These are phyloP conservation scores for Tremellales sp. DNA, from an alignment of 1,284 basidiomycete genomes.

Conservation along the genomic window DNA sequence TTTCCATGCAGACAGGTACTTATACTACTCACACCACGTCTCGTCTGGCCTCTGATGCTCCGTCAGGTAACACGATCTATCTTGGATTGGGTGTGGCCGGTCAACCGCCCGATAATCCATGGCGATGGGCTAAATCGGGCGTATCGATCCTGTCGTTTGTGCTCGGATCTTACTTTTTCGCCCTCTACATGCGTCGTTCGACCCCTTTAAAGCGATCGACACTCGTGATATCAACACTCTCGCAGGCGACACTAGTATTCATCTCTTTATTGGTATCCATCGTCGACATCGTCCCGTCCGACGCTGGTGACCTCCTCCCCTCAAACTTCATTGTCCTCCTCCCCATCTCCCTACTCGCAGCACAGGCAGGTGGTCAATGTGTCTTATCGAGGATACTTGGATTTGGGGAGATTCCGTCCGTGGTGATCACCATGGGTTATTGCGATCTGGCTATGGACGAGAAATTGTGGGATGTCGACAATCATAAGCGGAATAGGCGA, in stretches of 20 bases:
- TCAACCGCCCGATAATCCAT: slow-evolving; percentile 13
- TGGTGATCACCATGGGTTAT: slow-evolving; percentile 16
- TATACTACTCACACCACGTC: not conserved
- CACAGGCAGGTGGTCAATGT: slow-evolving; percentile 18
- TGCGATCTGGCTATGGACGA: slow-evolving; percentile 20
- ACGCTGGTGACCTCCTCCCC: slow-evolving; percentile 12
- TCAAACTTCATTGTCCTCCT: slow-evolving; percentile 16
- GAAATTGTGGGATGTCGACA: slow-evolving; percentile 10
- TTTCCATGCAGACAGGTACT: slow-evolving; percentile 21
- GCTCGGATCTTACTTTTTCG: slow-evolving; percentile 17
- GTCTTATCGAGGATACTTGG: slow-evolving; percentile 15
- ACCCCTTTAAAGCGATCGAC: slow-evolving; percentile 5
- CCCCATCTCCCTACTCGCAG: slow-evolving; percentile 11
- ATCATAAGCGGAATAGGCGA: slow-evolving; percentile 17
- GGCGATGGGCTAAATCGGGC: slow-evolving; percentile 16
- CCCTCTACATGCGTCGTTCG: slow-evolving; percentile 6
- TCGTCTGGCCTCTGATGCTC: not conserved
- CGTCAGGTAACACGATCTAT: slow-evolving; percentile 16
- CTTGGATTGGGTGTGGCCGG: slow-evolving; percentile 16
- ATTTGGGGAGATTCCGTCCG: slow-evolving; percentile 14
- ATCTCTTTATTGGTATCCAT: slow-evolving; percentile 6
- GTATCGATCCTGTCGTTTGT: slow-evolving; percentile 19
- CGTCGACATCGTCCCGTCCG: slow-evolving; percentile 4
- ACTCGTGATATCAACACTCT: slow-evolving; percentile 1
- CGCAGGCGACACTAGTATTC: slow-evolving; percentile 9